Base-by-base conservation (phyloP, 2,329 filamentous ascomycete genomes). In the Bipolaris oryzae region DNA sequence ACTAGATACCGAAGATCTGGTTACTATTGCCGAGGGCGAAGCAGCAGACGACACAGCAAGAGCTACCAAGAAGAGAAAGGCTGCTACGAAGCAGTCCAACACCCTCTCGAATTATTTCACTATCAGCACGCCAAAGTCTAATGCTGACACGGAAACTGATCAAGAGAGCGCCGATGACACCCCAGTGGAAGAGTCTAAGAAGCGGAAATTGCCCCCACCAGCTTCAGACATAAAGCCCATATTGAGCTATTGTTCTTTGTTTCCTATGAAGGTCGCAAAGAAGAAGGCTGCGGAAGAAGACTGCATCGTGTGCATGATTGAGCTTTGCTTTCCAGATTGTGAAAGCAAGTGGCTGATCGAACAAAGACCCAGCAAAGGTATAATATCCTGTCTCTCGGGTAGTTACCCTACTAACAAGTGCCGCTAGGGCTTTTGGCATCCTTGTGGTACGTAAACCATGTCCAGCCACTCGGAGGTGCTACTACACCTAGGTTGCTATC, bases 351-450 rank as follows among this genome's bases (percentile, higher is more conserved):
- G 69, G 68, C 60, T 76, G 2, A 74, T 76, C 28, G 72, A 76
- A 46, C 70, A 76, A 43, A 61, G 74, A 41, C 74, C 74, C 11
- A 69, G 68, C 7, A 75, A 73, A 68, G 70, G 71, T 71, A 57
- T 44, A 64, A 16, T 18, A 4, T 50, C n/a, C 15, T 38, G 18
- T 15, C 51, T 33, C 38, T 23, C 34, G 3, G 39, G 20, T 3
- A 20, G 15, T 16, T 50, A n/a, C 21, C 38, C 34, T 20, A 37
- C 58, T 58, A 42, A 58, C 51, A 33, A 38, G 7, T 39, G 15
- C 4, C 2, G 33, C 15, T 39, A 63, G 68, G 68, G 25, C 63
- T 72, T 6, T 57, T 71, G 7, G 68, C 67, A 44, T 71, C 68
- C 11, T 57, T 73, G 4, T 73, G 70, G 63, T 66, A 64, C 50